These are phyloP conservation scores for Cruciata laevipes DNA, from an alignment of 257 asterid species.

Conservation along the genomic window DNA sequence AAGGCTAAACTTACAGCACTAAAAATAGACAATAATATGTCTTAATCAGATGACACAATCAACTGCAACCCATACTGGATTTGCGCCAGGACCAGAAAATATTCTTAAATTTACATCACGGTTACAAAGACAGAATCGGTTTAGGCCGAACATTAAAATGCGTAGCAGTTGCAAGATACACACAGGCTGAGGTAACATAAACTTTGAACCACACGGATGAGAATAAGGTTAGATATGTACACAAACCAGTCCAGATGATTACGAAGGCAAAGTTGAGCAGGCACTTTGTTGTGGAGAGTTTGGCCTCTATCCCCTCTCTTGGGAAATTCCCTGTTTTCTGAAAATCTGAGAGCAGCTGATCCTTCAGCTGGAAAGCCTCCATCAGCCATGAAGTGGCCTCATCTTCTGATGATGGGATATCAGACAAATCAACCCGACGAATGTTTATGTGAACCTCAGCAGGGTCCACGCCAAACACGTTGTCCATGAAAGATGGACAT, in stretches of 20 bases:
- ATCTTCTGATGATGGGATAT: conserved; percentile 54
- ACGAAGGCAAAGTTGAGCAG: conserved; percentile 43
- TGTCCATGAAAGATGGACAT: conserved; percentile 80
- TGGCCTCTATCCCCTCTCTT: conserved; percentile 48
- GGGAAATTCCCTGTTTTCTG: conserved; percentile 59
- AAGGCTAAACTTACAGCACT: not conserved
- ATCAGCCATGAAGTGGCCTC: conserved; percentile 59
- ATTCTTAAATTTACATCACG: not conserved
- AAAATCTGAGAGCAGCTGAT: conserved; percentile 56
- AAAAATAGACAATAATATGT: not conserved
- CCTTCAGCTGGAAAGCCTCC: conserved; percentile 60
- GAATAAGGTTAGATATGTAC: conserved; percentile 54
- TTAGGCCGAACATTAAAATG: conserved; percentile 53
- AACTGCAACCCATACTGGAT: not conserved
- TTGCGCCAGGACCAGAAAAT: not conserved
- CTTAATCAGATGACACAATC: not conserved
- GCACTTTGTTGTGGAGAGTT: conserved; percentile 52
- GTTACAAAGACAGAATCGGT: conserved; percentile 33
- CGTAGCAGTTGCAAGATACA: conserved; percentile 52
- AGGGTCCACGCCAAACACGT: conserved; percentile 76
- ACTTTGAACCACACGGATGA: conserved; percentile 69
- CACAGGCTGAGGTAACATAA: conserved; percentile 56
- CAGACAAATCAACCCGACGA: conserved; percentile 40
- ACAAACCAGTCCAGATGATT: conserved; percentile 39
- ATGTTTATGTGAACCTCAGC: conserved; percentile 81